These are phyloP conservation scores for Dioszegia aurantiaca DNA, from an alignment of 768 basidiomycete genomes.

Conservation along the genomic window DNA sequence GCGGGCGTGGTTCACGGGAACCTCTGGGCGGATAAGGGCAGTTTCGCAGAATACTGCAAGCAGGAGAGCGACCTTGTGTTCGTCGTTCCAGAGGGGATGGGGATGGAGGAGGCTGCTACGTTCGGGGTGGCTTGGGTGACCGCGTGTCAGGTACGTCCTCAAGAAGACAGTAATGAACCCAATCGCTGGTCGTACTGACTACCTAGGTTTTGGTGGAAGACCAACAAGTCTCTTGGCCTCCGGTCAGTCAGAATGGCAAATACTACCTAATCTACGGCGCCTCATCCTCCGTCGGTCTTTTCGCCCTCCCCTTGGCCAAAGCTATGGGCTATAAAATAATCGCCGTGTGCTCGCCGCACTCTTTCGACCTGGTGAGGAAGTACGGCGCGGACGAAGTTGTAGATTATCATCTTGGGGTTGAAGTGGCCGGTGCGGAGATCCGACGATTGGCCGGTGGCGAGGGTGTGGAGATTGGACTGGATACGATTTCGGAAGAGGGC, in stretches of 20 bases:
- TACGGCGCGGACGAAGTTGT: slow-evolving; percentile 54
- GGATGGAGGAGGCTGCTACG: slow-evolving; percentile 27
- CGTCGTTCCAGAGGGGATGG: slow-evolving; percentile 34
- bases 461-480: slow-evolving; percentile 27
- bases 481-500: slow-evolving; percentile 33
- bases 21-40: slow-evolving; percentile 34
- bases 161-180: too few relatives aligned
- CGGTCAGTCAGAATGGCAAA: slow-evolving; percentile 5
- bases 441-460: slow-evolving; percentile 27
- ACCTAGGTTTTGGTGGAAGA: background rate
- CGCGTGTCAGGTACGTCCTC: slow-evolving; percentile 28
- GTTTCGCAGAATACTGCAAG: slow-evolving; percentile 34
- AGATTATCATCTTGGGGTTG: slow-evolving; percentile 50
- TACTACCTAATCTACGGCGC: slow-evolving; percentile 46
- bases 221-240: slow-evolving; percentile 8
- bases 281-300: slow-evolving; percentile 52
- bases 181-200: background rate
- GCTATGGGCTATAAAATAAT: slow-evolving; percentile 47
- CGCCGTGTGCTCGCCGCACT: slow-evolving; percentile 50
- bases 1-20: slow-evolving; percentile 40
- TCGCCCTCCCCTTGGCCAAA: slow-evolving; percentile 42
- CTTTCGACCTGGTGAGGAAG: slow-evolving; percentile 51
- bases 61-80: slow-evolving; percentile 33
- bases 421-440: slow-evolving; percentile 22
- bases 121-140: slow-evolving; percentile 41